phyloP scores from a whole-genome alignment of 202 grass and related monocot genomes.

The Digitaria exilis region DNA sequence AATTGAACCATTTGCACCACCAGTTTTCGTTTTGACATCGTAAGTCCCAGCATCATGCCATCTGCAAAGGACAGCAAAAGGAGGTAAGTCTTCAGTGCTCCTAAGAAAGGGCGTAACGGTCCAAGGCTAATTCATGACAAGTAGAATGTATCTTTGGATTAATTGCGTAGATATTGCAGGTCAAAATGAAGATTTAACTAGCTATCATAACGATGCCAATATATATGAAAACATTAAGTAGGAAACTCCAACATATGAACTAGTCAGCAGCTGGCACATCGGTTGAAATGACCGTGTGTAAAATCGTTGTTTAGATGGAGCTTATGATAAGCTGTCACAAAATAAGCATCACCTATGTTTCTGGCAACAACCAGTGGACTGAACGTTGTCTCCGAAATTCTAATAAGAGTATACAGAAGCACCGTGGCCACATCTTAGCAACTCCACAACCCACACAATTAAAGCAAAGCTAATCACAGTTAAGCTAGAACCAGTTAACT shows the following conservation, averaged over 20 bases:
- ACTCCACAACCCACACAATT: background rate
- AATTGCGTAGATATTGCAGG: background rate
- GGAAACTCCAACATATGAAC: background rate
- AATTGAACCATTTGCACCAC: conserved; percentile 94
- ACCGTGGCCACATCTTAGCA: background rate
- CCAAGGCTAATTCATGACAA: background rate
- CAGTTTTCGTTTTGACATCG: conserved; percentile 78
- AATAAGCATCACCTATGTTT: background rate
- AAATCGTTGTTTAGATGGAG: background rate
- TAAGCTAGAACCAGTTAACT: background rate
- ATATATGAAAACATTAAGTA: background rate
- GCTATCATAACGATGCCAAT: background rate
- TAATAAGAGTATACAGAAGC: background rate
- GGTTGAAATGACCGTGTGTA: background rate
- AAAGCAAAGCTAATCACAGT: background rate
- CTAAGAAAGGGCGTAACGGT: background rate
- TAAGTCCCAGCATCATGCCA: conserved; percentile 99
- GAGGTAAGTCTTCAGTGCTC: background rate
- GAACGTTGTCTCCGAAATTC: background rate
- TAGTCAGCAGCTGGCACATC: background rate
- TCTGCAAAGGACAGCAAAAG: conserved; percentile 45
- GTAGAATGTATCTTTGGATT: background rate
- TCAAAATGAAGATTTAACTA: background rate
- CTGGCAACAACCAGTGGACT: background rate
- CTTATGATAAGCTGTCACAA: background rate